Percentiles rank a stretch among this genome's conserved stretches.
Conservation (phyloP, 1,284 basidiomycete genomes). For the Microbotryomycetes sp. region DNA sequence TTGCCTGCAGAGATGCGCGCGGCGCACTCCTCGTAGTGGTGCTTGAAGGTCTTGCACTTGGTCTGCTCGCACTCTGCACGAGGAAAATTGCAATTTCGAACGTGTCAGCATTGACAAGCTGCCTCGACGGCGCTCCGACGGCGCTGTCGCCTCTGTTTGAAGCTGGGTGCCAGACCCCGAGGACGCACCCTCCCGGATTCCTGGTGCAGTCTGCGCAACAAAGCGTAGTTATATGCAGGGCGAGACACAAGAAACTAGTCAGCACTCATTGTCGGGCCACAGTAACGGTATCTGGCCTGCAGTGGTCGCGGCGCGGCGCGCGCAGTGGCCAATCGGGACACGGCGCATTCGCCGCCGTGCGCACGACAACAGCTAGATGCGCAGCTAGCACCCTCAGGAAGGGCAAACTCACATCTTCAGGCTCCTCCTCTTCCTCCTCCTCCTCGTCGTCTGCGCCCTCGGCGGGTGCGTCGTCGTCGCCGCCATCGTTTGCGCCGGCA, state of each 20-base stretch:
- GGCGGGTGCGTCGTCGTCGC: conserved; percentile 4
- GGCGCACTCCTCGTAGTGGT: conserved; percentile 85
- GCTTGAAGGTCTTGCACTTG: conserved; percentile 59
- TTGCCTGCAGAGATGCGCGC: conserved; percentile 74
- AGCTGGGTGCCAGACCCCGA: background rate
- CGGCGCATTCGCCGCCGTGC: background rate
- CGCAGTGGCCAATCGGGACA: background rate
- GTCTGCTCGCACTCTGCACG: conserved; percentile 58
- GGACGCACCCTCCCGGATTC: conserved; percentile 29
- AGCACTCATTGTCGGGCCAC: too few species aligned
- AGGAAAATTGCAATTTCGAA: background rate
- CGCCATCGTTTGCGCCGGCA: conserved; percentile 15
- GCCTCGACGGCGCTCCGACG: background rate
- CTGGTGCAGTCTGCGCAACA: conserved; percentile 24
- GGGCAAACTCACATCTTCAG: conserved; percentile 31
- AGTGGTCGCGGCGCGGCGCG: too few species aligned
- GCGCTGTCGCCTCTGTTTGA: background rate
- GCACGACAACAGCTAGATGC: background rate
- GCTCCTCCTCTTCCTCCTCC: conserved; percentile 36
- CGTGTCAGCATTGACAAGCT: background rate
- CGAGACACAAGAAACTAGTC: too few species aligned
- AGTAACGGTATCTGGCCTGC: too few species aligned
- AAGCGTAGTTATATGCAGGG: background rate
- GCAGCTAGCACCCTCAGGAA: background rate
- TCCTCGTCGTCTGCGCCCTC: conserved; percentile 13